Conservation (phyloP, 331 rosid species). For the Dryas integrifolia region DNA sequence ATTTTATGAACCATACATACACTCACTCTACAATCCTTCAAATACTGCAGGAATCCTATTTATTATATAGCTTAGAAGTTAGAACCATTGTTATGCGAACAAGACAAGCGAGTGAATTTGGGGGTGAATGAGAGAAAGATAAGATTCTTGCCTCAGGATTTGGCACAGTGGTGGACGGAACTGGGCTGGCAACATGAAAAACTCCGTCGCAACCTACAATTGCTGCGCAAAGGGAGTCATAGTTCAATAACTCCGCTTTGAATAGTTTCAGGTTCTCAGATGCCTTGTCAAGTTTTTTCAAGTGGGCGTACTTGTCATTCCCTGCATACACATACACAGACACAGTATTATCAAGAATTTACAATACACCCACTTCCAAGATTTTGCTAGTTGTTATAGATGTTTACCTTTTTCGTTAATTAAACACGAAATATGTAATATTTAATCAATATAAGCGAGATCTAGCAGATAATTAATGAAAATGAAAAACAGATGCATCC, state of each 20-base stretch:
- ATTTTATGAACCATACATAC: background rate
- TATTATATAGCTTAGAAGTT: too few species aligned
- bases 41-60: too few species aligned
- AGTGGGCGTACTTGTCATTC: constrained; percentile 49
- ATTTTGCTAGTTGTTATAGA: too few species aligned
- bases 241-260: constrained; percentile 60
- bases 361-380: background rate
- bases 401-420: too few species aligned
- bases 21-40: background rate
- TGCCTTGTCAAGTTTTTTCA: constrained; percentile 48
- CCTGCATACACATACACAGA: constrained; percentile 27
- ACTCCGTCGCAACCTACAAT: constrained; percentile 67
- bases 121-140: background rate
- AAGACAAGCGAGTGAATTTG: too few species aligned
- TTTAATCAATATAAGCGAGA: background rate
- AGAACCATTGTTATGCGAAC: too few species aligned
- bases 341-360: background rate
- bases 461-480: background rate
- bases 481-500: background rate
- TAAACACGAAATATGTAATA: background rate
- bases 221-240: constrained; percentile 49
- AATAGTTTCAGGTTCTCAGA: constrained; percentile 54
- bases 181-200: constrained; percentile 88
- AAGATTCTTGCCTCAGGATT: constrained; percentile 57
- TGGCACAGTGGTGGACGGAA: constrained; percentile 46